A percentile compares a stretch with the other conserved stretches of the same genome.
phyloP scores from a whole-genome alignment of 75 land plant genomes.

The Chamaecyparis obtusa region DNA sequence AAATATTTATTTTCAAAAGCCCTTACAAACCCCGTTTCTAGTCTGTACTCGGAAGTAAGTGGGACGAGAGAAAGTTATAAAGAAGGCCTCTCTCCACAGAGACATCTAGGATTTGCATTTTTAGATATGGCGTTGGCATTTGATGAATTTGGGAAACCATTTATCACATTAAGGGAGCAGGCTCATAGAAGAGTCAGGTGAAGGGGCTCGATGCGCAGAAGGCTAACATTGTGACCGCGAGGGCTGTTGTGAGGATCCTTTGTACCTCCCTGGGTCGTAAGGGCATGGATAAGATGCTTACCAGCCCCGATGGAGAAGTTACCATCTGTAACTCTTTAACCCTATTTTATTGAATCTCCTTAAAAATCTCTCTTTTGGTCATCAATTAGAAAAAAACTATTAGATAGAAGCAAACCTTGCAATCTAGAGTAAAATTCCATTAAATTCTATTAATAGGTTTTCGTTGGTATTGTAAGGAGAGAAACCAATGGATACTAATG shows the following conservation, averaged over 20 bases:
- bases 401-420: background rate
- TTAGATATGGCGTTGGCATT: constrained; percentile 89
- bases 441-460: too few relatives aligned
- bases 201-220: constrained; percentile 98
- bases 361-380: background rate
- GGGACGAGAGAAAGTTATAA: background rate
- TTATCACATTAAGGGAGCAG: constrained; percentile 87
- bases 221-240: constrained; percentile 89
- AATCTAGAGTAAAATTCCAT: background rate
- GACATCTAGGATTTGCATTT: background rate
- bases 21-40: background rate
- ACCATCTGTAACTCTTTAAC: constrained; percentile 58
- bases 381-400: too few relatives aligned
- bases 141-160: constrained; percentile 93
- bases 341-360: background rate
- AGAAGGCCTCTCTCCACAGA: background rate
- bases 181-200: constrained; percentile 75
- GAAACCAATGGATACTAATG: too few relatives aligned
- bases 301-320: constrained; percentile 94
- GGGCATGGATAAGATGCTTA: constrained; percentile 99
- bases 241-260: constrained; percentile 91
- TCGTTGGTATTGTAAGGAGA: too few relatives aligned
- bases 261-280: constrained; percentile 96
- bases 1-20: too few relatives aligned
- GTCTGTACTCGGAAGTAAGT: background rate